Percentiles rank a stretch among this genome's conserved stretches.
These are phyloP conservation scores for Anthracocystis panici-leucophaei DNA, from an alignment of 1,284 basidiomycete genomes.

Conservation along the genomic window DNA sequence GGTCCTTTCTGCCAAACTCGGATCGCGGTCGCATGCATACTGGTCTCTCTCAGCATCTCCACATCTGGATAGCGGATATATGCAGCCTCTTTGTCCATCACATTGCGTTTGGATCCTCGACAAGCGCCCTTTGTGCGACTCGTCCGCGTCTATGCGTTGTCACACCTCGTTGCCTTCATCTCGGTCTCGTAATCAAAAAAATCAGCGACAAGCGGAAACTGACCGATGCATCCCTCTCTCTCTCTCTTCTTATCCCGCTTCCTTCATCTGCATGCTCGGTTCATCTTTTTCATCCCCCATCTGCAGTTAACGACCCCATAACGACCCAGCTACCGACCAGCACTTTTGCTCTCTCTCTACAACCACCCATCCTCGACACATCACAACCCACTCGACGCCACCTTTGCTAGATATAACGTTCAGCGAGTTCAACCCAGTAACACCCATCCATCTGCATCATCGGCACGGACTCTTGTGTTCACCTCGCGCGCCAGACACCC, in stretches of 20 bases:
- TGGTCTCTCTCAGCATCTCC: background rate
- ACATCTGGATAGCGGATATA: background rate
- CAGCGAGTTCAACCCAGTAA: conserved; percentile 1
- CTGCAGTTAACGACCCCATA: conserved; percentile 40
- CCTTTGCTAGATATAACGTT: conserved; percentile 15
- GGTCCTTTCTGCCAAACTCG: conserved; percentile 11
- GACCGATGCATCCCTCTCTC: conserved; percentile 10
- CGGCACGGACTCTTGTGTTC: conserved; percentile 26
- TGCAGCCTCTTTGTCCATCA: conserved; percentile 1
- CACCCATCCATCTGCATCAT: conserved; percentile 19
- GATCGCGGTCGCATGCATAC: background rate
- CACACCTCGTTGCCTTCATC: conserved; percentile 20
- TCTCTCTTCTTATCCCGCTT: background rate
- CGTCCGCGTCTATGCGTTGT: conserved; percentile 6
- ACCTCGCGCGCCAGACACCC: conserved; percentile 27
- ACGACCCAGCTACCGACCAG: conserved; percentile 33
- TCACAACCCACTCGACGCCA: conserved; percentile 40
- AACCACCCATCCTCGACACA: conserved; percentile 12
- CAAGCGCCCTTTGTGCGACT: conserved; percentile 17
- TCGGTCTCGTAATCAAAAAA: background rate
- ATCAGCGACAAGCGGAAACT: conserved; percentile 6
- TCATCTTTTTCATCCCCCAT: conserved; percentile 19
- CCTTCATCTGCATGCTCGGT: conserved; percentile 6
- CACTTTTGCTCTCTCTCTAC: background rate
- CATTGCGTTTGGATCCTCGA: conserved; percentile 11